Conservation (phyloP, 2,329 filamentous ascomycete genomes). For the Acrodontium crateriforme region DNA sequence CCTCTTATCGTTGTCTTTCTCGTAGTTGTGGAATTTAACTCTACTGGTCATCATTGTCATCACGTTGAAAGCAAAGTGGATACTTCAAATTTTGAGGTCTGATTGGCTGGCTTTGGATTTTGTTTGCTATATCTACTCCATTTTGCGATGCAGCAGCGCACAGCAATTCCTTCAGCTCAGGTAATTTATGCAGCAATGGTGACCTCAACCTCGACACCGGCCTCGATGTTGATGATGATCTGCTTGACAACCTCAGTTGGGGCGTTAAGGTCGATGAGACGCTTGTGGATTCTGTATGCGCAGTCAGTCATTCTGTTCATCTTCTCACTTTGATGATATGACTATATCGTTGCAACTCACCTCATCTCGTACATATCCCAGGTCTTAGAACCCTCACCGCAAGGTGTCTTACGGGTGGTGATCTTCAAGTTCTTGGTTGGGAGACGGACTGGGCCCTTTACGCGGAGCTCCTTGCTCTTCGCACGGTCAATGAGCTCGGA, state of each 20-base stretch:
- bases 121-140: neutral
- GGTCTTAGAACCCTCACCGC: slow-evolving; percentile 99
- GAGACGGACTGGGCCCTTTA: slow-evolving; percentile 96
- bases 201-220: slow-evolving; percentile 84
- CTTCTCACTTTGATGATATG: slow-evolving; percentile 11
- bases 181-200: slow-evolving; percentile 69
- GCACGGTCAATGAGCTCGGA: slow-evolving; percentile 96
- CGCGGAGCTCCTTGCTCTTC: slow-evolving; percentile 94
- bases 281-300: slow-evolving; percentile 21
- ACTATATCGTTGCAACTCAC: slow-evolving; percentile 60
- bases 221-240: slow-evolving; percentile 93
- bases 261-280: slow-evolving; percentile 55
- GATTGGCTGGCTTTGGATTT: no score
- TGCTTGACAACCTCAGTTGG: slow-evolving; percentile 96
- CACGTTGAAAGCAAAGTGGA: no score
- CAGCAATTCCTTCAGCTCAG: no score
- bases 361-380: slow-evolving; percentile 99
- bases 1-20: no score
- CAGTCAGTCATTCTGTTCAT: neutral
- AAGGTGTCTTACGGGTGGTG: slow-evolving; percentile 97
- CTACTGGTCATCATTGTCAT: no score
- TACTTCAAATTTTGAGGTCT: no score
- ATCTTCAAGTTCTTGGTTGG: slow-evolving; percentile 95
- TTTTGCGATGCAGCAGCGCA: neutral
- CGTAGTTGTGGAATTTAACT: no score